phyloP scores from a whole-genome alignment of 768 basidiomycete genomes.

The Pluteus cervinus region DNA sequence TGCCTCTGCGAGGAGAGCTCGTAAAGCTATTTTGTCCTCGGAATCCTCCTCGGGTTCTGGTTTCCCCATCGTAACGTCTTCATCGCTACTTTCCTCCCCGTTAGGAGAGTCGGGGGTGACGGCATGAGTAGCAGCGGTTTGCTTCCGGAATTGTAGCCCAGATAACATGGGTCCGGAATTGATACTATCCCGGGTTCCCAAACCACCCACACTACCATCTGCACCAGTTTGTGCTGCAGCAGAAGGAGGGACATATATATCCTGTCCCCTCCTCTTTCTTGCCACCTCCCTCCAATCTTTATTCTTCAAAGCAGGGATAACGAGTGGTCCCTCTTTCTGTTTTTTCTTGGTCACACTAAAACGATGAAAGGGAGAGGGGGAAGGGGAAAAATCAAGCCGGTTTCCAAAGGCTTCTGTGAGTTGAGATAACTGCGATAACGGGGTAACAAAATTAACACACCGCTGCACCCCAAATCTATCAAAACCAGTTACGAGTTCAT shows the following conservation, averaged over 20 bases:
- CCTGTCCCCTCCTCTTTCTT: constrained; percentile 49
- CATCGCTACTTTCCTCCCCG: constrained; percentile 11
- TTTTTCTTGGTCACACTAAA: constrained; percentile 43
- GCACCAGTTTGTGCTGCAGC: constrained; percentile 48
- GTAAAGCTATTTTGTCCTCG: constrained; percentile 77
- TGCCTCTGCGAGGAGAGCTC: constrained; percentile 65
- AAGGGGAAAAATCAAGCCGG: constrained; percentile 15
- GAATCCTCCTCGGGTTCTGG: constrained; percentile 41
- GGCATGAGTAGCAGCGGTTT: constrained; percentile 22
- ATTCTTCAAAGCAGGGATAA: constrained; percentile 84
- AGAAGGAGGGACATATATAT: constrained; percentile 62
- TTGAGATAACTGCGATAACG: constrained; percentile 46
- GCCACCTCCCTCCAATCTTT: constrained; percentile 86
- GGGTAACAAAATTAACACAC: constrained; percentile 50
- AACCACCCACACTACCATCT: constrained; percentile 73
- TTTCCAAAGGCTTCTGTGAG: constrained; percentile 77
- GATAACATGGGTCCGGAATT: constrained; percentile 69
- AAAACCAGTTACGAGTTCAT: constrained; percentile 69
- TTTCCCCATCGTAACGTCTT: constrained; percentile 25
- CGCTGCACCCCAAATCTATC: constrained; percentile 75
- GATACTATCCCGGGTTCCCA: constrained; percentile 68
- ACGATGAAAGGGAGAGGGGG: constrained; percentile 12
- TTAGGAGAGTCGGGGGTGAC: constrained; percentile 7
- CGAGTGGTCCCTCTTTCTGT: constrained; percentile 54
- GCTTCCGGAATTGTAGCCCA: constrained; percentile 55